Conservation (phyloP, 352 stramenopile genomes). For the Thalassiosira mediterranea region DNA sequence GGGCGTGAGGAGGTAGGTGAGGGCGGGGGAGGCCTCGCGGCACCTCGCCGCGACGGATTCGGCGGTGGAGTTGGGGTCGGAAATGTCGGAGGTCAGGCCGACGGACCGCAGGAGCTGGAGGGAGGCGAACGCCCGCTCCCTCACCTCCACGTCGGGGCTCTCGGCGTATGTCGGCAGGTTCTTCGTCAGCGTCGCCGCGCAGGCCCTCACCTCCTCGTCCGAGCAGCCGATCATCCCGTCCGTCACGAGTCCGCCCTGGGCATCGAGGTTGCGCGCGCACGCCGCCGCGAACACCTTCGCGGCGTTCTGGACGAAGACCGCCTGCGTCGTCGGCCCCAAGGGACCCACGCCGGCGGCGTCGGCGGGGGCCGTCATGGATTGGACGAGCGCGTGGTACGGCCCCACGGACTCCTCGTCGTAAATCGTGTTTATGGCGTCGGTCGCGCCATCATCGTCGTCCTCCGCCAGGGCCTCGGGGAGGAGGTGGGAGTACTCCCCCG, state of each 20-base stretch:
- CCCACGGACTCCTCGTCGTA: constrained; percentile 75
- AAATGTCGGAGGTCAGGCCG: constrained; percentile 33
- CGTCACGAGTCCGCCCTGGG: constrained; percentile 36
- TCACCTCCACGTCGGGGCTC: constrained; percentile 92
- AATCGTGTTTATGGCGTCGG: constrained; percentile 83
- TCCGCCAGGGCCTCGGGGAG: constrained; percentile 88
- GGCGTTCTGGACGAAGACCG: constrained; percentile 93
- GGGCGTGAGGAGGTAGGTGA: constrained; percentile 72
- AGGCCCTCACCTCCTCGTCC: constrained; percentile 85
- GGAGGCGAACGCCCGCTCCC: constrained; percentile 90
- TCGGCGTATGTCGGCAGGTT: constrained; percentile 89
- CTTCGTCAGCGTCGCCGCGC: constrained; percentile 87
- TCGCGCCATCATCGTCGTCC: constrained; percentile 85
- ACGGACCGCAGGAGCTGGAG: constrained; percentile 74
- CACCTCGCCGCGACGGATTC: constrained; percentile 33
- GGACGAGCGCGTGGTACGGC: constrained; percentile 86
- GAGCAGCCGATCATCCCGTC: constrained; percentile 66
- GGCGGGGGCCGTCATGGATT: constrained; percentile 82
- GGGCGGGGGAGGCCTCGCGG: constrained; percentile 40
- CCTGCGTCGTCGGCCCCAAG: constrained; percentile 89
- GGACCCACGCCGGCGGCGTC: constrained; percentile 68
- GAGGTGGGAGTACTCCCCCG: constrained; percentile 94
- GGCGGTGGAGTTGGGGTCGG: neutral
- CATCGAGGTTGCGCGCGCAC: constrained; percentile 51
- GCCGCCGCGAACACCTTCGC: constrained; percentile 86